Base-by-base conservation (phyloP, 1,284 basidiomycete species). In the Apiotrichum veenhuisii region DNA sequence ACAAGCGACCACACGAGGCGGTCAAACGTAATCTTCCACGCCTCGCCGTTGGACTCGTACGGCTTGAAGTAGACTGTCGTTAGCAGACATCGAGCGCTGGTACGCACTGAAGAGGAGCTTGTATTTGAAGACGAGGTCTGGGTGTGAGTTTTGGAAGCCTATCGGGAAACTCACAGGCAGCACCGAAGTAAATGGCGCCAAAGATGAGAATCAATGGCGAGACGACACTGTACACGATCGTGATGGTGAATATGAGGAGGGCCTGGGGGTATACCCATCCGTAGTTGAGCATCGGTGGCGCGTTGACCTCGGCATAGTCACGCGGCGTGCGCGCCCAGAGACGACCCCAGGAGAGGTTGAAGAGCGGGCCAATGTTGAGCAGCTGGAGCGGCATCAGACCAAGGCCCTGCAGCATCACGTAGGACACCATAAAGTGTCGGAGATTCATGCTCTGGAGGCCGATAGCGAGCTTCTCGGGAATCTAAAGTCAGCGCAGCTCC, bases 291-390 rank as follows among this genome's bases (percentile, higher is more conserved):
- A 91, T 90, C 0, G 95, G 93, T 14, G 95, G 94, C 0, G 92
- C 91, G 69, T 98, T 96, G n/a, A 96, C 82, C 74, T 96, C 93
- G 11, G 94, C 94, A 66, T 87, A 94, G 69, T 98, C 94, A 88
- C 64, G 34, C 20, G 23, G 44, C 26, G 53, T 47, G 30, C 50
- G 56, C 17, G 26, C 54, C 34, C 50, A 51, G 56, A 57, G 55
- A 11, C 87, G 82, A 62, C 82, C 85, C 61, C 92, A 80, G 30
- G 85, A 71, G 5, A 88, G 83, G 1, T 89, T 88, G 57, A 94
- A 82, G 50, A 94, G 80, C 1, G 91, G 84, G 1, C 91, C 91
- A 12, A 95, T 78, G 69, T 94, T 95, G 37, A 97, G 83, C 7
- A 98, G 80, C 68, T 98, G 94, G 20, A 98, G 76, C 3, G 95